These are phyloP conservation scores for Sporothrix mexicana DNA, from an alignment of 2,329 filamentous ascomycete genomes.

Conservation along the genomic window DNA sequence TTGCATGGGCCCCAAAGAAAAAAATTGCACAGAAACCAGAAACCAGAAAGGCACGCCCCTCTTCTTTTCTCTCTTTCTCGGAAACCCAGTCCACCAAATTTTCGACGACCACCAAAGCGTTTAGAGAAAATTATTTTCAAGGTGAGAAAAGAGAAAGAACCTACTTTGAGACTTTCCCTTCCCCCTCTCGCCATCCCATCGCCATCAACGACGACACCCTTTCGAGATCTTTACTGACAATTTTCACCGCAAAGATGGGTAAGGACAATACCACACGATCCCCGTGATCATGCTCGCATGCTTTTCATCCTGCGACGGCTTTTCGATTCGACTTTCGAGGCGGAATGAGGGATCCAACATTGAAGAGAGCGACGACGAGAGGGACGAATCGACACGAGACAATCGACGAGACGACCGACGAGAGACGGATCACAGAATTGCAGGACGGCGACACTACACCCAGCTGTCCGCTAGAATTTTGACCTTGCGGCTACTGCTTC, in stretches of 20 bases:
- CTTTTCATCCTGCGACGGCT: conserved; percentile 36
- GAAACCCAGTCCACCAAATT: conserved; percentile 35
- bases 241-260: conserved; percentile 60
- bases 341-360: background rate
- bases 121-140: conserved; percentile 39
- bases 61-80: conserved; percentile 12
- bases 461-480: no score
- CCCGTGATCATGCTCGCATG: conserved; percentile 42
- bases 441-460: background rate
- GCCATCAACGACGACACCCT: conserved; percentile 41
- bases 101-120: conserved; percentile 37
- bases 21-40: conserved; percentile 32
- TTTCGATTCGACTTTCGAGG: background rate
- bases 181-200: conserved; percentile 24
- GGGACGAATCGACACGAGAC: background rate
- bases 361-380: background rate
- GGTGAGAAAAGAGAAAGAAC: conserved; percentile 33
- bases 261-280: conserved; percentile 45
- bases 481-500: no score
- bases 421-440: background rate
- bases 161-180: conserved; percentile 28
- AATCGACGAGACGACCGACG: background rate
- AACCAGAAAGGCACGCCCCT: background rate
- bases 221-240: conserved; percentile 35
- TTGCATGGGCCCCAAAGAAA: conserved; percentile 13